Base-by-base conservation (phyloP, 345 rosid species). In the Syzygium oleosum region DNA sequence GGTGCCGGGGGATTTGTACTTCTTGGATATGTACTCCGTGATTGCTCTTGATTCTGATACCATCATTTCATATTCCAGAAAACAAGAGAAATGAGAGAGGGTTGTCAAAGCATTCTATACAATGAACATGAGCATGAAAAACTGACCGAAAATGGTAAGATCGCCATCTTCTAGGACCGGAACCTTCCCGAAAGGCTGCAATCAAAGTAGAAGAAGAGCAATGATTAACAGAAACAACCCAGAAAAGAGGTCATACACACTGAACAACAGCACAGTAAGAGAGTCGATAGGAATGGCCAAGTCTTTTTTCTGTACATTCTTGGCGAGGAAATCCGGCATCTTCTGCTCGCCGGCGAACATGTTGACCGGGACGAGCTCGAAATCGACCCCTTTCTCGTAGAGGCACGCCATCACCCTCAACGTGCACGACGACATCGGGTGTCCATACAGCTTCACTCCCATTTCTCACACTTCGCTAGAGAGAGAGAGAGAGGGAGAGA, bases 131-230 rank as follows among this genome's bases (percentile, higher is more conserved):
- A 59, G 51, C 87, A 54, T 8, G 27, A 9, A 38, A 34, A 25
- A 78, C 65, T 84, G 87, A 96, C 99, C 98, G 77, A 96, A 96
- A 86, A 96, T 87, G n/a, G 93, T 94, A 43, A 96, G 92, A 89
- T 95, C 96, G 14, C 88, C 96, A 79, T 97, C 99, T 93, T 97
- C 97, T 31, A 97, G 92, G 27, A 90, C 98, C 49, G 99, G 99
- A 90, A 97, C 89, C 86, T 87, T 94, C 52, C 99, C 99, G 31
- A 97, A 97, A 23, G 99, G 99, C 99, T 95, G 93, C 92, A 91
- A 8, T 23, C 38, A 88, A 63, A 56, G 73, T 5, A 7, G 29
- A 87, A 51, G 31, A 38, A 34, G 13, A 86, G 5, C 29, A 88
- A 52, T 27, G 46, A 4, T 85, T 84, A 85, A 22, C 61, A 52